Evolutionary conservation across 1,284 basidiomycete species (phyloP).

Genomic region (Tylopilus orsonianus): DNA sequence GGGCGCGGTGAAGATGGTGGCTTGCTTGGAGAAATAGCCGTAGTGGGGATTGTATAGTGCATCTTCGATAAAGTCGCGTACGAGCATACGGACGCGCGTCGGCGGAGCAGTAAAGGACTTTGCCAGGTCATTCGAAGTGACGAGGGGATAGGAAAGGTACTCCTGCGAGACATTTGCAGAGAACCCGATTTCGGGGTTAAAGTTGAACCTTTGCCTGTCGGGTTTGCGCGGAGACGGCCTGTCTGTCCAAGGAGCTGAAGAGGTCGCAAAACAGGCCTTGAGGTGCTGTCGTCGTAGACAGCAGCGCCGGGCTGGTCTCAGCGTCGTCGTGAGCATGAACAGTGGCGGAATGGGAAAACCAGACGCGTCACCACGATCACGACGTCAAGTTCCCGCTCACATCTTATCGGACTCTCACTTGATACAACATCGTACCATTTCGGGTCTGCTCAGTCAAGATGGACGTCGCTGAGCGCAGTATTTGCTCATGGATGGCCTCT

Average conservation of each 20-base stretch:
- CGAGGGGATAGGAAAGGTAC: slow-evolving; percentile 58
- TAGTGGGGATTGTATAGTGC: slow-evolving; percentile 96
- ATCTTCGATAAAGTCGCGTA: slow-evolving; percentile 96
- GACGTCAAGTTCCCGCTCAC: neutral
- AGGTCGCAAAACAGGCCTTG: slow-evolving; percentile 30
- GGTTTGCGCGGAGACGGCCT: slow-evolving; percentile 12
- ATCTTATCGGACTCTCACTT: slow-evolving; percentile 15
- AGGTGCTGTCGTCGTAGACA: slow-evolving; percentile 24
- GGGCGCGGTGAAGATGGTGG: slow-evolving; percentile 78
- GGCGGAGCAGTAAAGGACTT: slow-evolving; percentile 61
- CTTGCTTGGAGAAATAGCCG: slow-evolving; percentile 94
- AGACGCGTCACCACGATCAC: slow-evolving; percentile 2
- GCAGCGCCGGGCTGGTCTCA: slow-evolving; percentile 18
- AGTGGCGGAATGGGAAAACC: slow-evolving; percentile 7
- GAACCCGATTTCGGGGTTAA: slow-evolving; percentile 56
- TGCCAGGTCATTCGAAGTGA: slow-evolving; percentile 72
- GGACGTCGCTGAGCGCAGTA: slow-evolving; percentile 50
- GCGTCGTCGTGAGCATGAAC: slow-evolving; percentile 24
- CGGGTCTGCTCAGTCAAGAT: slow-evolving; percentile 20
- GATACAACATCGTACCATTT: neutral
- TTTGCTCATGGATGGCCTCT: slow-evolving; percentile 73
- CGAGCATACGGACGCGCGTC: slow-evolving; percentile 87
- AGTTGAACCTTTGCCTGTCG: slow-evolving; percentile 63
- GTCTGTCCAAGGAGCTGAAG: slow-evolving; percentile 15
- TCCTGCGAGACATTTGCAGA: slow-evolving; percentile 47